Conservation (phyloP, 805 yeast species). For the Komagataella phaffii region DNA sequence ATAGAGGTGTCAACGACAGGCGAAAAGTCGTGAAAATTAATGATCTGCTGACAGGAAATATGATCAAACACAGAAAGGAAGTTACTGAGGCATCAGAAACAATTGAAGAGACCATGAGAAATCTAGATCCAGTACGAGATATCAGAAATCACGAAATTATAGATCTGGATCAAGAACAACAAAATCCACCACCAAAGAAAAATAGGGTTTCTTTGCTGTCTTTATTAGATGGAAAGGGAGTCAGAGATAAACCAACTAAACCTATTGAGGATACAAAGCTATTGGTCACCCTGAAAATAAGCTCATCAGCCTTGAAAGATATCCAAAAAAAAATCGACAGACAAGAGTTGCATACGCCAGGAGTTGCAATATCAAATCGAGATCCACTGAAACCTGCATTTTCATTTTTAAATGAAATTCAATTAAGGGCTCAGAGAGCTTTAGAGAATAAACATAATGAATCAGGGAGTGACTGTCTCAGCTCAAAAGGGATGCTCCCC, state of each 20-base stretch:
- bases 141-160: not conserved
- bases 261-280: not conserved
- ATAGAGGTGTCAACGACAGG: not conserved
- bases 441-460: constrained; percentile 5
- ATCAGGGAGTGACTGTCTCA: constrained; percentile 16
- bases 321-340: not conserved
- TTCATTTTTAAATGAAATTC: constrained; percentile 24
- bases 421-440: constrained; percentile 18
- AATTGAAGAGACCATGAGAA: not conserved
- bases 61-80: not conserved
- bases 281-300: not conserved
- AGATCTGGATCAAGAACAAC: not conserved
- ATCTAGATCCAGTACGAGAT: not conserved
- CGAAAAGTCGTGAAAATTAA: not conserved
- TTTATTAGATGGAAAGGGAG: not conserved
- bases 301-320: not conserved
- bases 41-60: not conserved
- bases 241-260: not conserved
- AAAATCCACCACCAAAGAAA: not conserved
- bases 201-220: not conserved
- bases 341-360: not conserved
- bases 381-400: not conserved
- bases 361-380: not conserved
- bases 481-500: constrained; percentile 19
- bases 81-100: not conserved